Base-by-base conservation (phyloP, 352 stramenopile species). In the Phytopythium cucurbitacearum region DNA sequence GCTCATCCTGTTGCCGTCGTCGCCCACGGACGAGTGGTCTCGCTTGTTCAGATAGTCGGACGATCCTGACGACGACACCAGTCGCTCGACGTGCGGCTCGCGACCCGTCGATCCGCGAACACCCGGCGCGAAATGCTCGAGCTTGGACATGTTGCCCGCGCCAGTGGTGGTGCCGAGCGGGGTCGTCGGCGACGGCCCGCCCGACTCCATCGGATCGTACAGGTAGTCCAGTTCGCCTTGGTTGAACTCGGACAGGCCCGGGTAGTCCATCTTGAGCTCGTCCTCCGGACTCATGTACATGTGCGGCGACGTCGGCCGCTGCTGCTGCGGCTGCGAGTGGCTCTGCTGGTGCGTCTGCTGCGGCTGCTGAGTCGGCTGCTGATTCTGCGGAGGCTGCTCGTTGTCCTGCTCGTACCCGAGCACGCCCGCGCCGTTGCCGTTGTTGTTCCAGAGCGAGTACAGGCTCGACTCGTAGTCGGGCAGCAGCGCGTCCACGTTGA, bases 201-300 rank as follows among this genome's bases (percentile, higher is more conserved):
- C 57, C 1, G 69, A 61, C 35, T 85, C 76, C 50, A 89, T 84
- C 7, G 78, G 53, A 7, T 72, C 76, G 53, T 78, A 86, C 32
- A 91, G 56, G 59, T 89, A 89, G 48, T 91, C 79, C 50, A 91
- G 62, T 46, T 91, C 81, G 28, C 64, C 65, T 41, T 90, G 79
- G 61, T 86, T 87, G 56, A 91, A 72, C 48, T 89, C 79, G 0
- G 71, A 48, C 10, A 91, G 52, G 37, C 81, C 71, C 12, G 74
- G 62, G 51, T 89, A 91, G 5, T 85, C 80, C 65, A 90, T 83
- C 60, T 87, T 87, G 9, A 88, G 48, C 53, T 91, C 80, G 34
- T 88, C 80, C 36, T 89, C 77, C n/a, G 62, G 46, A 3, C 52
- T 40, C 53, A 78, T 62, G 49, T 78, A 78, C 32, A 78, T 61